Conservation (phyloP, 306 rosid genomes). For the Sophora flavescens region DNA sequence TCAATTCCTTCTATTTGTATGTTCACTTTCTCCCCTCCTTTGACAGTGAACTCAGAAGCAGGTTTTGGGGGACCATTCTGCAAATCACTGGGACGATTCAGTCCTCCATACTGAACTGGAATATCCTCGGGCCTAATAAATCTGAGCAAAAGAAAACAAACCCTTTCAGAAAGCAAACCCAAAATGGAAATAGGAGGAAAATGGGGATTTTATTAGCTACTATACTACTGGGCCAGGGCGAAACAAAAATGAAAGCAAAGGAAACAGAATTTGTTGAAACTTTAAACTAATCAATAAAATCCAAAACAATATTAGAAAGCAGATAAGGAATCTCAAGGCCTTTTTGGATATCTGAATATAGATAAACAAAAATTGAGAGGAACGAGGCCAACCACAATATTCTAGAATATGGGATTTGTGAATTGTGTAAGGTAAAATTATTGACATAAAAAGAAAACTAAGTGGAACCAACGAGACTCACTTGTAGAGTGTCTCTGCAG, state of each 20-base stretch:
- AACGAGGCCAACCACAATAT: conserved; percentile 20
- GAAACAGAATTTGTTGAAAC: background rate
- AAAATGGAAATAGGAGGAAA: conserved; percentile 34
- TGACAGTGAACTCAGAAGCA: conserved; percentile 95
- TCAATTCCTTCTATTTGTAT: conserved; percentile 98
- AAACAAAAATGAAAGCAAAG: conserved; percentile 3
- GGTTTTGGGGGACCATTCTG: conserved; percentile 93
- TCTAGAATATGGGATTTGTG: background rate
- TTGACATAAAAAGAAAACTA: background rate
- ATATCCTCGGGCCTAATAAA: conserved; percentile 90
- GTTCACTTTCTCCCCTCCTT: conserved; percentile 98
- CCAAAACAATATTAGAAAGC: conserved; percentile 32
- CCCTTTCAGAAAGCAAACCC: conserved; percentile 30
- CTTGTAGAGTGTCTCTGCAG: conserved; percentile 94
- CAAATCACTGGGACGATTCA: conserved; percentile 71
- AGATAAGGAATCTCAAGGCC: background rate
- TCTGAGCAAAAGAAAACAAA: conserved; percentile 55
- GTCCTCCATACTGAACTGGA: conserved; percentile 97
- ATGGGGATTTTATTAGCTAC: conserved; percentile 29
- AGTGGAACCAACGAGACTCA: conserved; percentile 48
- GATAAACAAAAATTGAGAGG: conserved; percentile 4
- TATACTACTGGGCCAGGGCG: background rate
- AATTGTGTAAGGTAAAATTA: background rate
- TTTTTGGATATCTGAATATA: conserved; percentile 14
- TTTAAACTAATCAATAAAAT: conserved; percentile 10